These are phyloP conservation scores for Rhizoclosmatium sp. DNA, from an alignment of 192 early-diverging fungal genomes.

Conservation along the genomic window DNA sequence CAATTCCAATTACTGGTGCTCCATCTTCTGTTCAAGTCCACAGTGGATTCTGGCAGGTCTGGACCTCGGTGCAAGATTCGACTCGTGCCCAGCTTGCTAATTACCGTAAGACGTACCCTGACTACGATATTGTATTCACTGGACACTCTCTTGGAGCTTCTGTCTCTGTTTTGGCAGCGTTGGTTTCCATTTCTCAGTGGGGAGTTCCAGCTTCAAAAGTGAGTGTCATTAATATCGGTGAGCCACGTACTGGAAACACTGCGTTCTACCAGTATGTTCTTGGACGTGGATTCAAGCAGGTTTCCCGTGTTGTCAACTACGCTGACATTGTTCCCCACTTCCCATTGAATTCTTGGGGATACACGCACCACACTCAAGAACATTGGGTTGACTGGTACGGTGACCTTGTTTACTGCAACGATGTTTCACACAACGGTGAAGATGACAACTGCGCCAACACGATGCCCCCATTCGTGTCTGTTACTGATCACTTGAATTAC, in stretches of 20 bases:
- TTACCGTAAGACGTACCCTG: not conserved
- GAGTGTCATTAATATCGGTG: conserved; percentile 40
- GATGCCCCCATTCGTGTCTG: not conserved
- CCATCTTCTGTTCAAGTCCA: conserved; percentile 30
- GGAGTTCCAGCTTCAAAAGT: conserved; percentile 12
- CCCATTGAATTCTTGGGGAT: conserved; percentile 34
- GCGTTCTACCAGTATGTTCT: conserved; percentile 37
- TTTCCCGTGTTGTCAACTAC: conserved; percentile 26
- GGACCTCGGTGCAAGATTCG: not conserved
- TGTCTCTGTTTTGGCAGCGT: conserved; percentile 32
- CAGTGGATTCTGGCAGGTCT: conserved; percentile 36
- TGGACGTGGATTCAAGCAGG: not conserved
- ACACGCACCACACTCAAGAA: conserved; percentile 35
- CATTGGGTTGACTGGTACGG: conserved; percentile 34
- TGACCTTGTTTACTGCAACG: conserved; percentile 18
- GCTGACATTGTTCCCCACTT: conserved; percentile 40
- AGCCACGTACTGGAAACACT: conserved; percentile 48
- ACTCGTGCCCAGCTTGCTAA: not conserved
- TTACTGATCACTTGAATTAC: not conserved
- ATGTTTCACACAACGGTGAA: not conserved
- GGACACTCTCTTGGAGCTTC: conserved; percentile 50
- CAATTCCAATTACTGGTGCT: not conserved
- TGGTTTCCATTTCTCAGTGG: conserved; percentile 37
- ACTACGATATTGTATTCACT: conserved; percentile 31
- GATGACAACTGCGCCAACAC: not conserved